Evolutionary conservation across 257 asterid genomes (phyloP).

Genomic region (Linderniella brevidens): DNA sequence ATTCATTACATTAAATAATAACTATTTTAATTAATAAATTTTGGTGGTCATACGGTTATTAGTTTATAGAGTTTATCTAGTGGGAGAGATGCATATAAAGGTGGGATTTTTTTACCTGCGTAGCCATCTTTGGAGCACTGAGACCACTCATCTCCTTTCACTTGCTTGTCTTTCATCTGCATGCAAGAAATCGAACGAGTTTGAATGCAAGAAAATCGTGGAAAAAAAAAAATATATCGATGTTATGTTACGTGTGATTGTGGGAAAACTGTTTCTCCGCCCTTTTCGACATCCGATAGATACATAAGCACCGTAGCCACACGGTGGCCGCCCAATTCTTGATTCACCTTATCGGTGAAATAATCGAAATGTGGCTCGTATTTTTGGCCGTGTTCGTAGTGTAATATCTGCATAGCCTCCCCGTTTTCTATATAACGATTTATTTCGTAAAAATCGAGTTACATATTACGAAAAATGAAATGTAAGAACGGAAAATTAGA

Average conservation of each 20-base stretch:
- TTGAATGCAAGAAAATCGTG: background rate
- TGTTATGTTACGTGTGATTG: conserved; percentile 32
- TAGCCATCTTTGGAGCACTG: conserved; percentile 78
- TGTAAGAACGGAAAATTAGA: background rate
- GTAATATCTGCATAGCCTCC: conserved; percentile 72
- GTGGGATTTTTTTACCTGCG: conserved; percentile 29
- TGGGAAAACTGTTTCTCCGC: conserved; percentile 87
- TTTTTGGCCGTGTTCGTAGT: conserved; percentile 73
- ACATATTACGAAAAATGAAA: background rate
- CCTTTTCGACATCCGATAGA: conserved; percentile 52
- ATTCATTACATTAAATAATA: too few species aligned
- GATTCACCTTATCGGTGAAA: conserved; percentile 62
- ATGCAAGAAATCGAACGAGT: background rate
- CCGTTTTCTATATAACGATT: conserved; percentile 43
- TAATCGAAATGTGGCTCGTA: conserved; percentile 82
- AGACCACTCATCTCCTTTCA: conserved; percentile 62
- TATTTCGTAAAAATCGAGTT: background rate
- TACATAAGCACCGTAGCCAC: conserved; percentile 92
- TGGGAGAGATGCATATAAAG: background rate
- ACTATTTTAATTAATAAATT: too few species aligned
- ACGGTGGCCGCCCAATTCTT: conserved; percentile 65
- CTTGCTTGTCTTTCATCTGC: conserved; percentile 38
- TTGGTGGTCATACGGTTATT: too few species aligned
- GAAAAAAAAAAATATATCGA: background rate
- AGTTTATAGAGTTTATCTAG: too few species aligned